Base-by-base conservation (phyloP, 331 rosid genomes). In the Arachis monticola region DNA sequence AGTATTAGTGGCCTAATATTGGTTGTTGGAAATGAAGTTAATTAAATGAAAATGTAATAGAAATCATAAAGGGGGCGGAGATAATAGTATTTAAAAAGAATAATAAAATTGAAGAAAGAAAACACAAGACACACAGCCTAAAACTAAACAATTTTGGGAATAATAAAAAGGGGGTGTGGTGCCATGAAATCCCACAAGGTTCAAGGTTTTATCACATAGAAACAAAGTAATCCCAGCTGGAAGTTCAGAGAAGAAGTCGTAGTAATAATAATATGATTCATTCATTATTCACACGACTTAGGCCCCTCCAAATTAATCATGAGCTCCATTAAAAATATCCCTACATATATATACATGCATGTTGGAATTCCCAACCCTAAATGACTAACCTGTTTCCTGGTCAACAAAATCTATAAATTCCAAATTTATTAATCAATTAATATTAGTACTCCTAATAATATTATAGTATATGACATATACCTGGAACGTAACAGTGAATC, bases 351-450 rank as follows among this genome's bases (percentile, higher is more conserved):
- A 42, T 44, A 53, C 17, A 10, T 10, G 59, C 68, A 27, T 14
- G 60, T 69, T 30, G 83, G 64, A 70, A 41, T 68, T 62, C 57
- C 69, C 67, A 56, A 69, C 58, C 64, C 41, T 8, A 47, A 77
- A 61, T 11, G 55, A 35, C 38, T 72, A 42, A 47, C 64, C 70
- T 75, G 73, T 69, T 68, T 68, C 60, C 73, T 63, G 63, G 68
- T 60, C 85, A 71, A 50, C 75, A 71, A 71, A 66, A 53, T 60
- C 75, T 51, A 62, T 27, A 60, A 32, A 51, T 47, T 10, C 2
- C 9, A 64, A 58, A 4, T 64, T 17, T 17, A 17, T 51, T 57
- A 67, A 74, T 65, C 47, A 46, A 73, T 17, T 35, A 35, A 35
- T 35, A 35, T 2, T 35, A 35, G 4, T 35, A 35, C 4, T 35